Base-by-base conservation (phyloP, 352 stramenopile species). In the Chrysophaeum taylorii region DNA sequence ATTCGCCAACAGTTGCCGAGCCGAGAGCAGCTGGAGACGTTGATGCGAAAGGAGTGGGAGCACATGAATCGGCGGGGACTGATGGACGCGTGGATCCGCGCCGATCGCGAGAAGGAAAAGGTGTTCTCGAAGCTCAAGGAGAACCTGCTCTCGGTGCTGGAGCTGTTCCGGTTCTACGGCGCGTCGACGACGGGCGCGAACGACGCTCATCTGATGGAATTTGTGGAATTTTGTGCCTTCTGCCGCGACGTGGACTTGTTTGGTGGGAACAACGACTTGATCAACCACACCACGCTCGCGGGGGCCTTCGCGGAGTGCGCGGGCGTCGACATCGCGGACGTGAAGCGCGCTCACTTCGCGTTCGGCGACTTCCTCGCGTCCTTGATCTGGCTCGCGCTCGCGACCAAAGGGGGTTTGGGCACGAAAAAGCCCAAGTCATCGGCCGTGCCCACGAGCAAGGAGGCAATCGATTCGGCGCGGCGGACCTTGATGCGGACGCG, bases 121-220 rank as follows among this genome's bases (percentile, higher is more conserved):
- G 16, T 66, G 33, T 14, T 12, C 7, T 21, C 12, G 1, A 33
- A 29, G 33, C 35, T 66, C 2, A 7, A n/a, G 57, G 5, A 45
- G 4, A 31, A 66, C 31, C 45, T 33, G 16, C 14, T 45, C 2
- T 2, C 27, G 57, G 14, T 66, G 2, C 12, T 12, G 31, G 57
- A 66, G 27, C 14, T 66, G 9, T 66, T 66, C n/a, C 23, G 31
- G 36, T 66, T 66, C 35, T 66, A 66, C 57, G 7, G 57, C 57
- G 31, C 57, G 33, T 66, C 57, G 1, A 45, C 33, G 33, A 0
- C 14, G 33, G 12, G 2, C 2, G 2, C 31, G 57, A 18, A 9
- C 16, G 35, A 66, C 36, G 2, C 31, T 23, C 31, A 66, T 36
- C 36, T 21, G 21, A 15, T 66, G 31, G 57, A 66, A 36, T 66